Percentiles rank a stretch among this genome's conserved stretches.
phyloP scores from a whole-genome alignment of 169 alveolate genomes.

The Hammondia hammondi region DNA sequence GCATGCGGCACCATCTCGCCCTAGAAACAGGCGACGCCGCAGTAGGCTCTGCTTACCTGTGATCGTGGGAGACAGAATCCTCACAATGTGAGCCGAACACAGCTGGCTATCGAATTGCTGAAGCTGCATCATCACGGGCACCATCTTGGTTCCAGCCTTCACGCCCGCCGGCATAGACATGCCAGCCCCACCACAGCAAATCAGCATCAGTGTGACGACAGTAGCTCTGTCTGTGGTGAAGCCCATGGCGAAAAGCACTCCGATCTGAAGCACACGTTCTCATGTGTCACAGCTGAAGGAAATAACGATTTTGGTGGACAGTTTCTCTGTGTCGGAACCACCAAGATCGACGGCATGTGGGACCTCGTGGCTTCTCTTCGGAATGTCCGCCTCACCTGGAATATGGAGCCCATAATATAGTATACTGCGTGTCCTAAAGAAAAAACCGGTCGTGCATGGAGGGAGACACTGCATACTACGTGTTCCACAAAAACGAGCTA shows the following conservation, averaged over 20 bases:
- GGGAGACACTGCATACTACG: too few relatives aligned
- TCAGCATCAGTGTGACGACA: not conserved
- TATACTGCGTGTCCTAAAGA: not conserved
- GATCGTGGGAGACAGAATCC: not conserved
- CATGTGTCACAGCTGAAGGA: not conserved
- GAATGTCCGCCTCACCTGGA: not conserved
- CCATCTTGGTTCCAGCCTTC: constrained; percentile 22
- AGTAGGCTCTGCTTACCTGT: not conserved
- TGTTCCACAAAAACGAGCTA: too few relatives aligned
- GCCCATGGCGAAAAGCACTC: not conserved
- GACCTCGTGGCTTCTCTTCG: not conserved
- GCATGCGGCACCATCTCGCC: too few relatives aligned
- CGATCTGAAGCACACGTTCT: not conserved
- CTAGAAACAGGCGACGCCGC: too few relatives aligned
- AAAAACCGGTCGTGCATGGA: too few relatives aligned
- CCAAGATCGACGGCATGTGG: not conserved
- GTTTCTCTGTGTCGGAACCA: not conserved
- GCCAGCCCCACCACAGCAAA: not conserved
- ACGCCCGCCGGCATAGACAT: not conserved
- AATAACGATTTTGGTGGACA: not conserved
- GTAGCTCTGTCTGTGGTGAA: not conserved
- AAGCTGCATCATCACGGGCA: not conserved
- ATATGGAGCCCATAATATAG: not conserved
- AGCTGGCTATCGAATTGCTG: constrained; percentile 5
- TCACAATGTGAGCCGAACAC: constrained; percentile 15